These are phyloP conservation scores for Juglanconis juglandina DNA, from an alignment of 2,329 filamentous ascomycete species.

Conservation along the genomic window DNA sequence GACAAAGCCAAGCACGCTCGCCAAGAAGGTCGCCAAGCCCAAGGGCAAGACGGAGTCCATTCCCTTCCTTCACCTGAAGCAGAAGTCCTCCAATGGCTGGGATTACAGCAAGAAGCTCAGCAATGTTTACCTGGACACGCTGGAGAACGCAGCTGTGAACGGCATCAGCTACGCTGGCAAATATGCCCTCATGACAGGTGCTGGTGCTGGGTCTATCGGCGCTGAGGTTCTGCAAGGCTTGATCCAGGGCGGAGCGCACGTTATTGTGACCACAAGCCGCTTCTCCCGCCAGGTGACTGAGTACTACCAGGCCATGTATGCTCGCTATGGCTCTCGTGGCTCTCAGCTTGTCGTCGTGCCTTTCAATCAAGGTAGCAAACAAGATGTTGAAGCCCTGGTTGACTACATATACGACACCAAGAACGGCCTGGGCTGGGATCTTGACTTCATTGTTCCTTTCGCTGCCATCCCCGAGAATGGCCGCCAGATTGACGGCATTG, in stretches of 20 bases:
- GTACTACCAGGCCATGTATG: constrained; percentile 99
- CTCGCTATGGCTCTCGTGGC: constrained; percentile 85
- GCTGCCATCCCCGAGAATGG: constrained; percentile 97
- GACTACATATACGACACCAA: constrained; percentile 97
- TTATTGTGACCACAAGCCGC: constrained; percentile 91
- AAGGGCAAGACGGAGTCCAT: constrained; percentile 97
- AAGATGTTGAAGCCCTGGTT: constrained; percentile 90
- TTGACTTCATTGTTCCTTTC: constrained; percentile 94
- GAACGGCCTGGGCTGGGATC: constrained; percentile 95
- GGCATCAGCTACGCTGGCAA: constrained; percentile 93
- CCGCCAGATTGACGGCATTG: constrained; percentile 92
- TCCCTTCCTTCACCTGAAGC: constrained; percentile 94
- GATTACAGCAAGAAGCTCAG: constrained; percentile 99
- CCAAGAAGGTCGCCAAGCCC: constrained; percentile 56
- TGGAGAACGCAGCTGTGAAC: constrained; percentile 81
- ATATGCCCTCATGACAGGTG: constrained; percentile 96
- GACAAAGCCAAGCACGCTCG: constrained; percentile 53
- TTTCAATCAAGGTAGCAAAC: constrained; percentile 98
- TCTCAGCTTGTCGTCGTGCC: constrained; percentile 97
- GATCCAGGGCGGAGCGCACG: constrained; percentile 94
- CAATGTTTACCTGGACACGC: constrained; percentile 82
- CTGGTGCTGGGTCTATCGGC: constrained; percentile 94
- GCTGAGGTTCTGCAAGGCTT: constrained; percentile 94
- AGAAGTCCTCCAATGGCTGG: constrained; percentile 90
- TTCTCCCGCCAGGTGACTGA: constrained; percentile 97